Evolutionary conservation across 352 stramenopile species (phyloP), one percentile per base, ranked within the genome.

Genomic region (Globisporangium polare): DNA sequence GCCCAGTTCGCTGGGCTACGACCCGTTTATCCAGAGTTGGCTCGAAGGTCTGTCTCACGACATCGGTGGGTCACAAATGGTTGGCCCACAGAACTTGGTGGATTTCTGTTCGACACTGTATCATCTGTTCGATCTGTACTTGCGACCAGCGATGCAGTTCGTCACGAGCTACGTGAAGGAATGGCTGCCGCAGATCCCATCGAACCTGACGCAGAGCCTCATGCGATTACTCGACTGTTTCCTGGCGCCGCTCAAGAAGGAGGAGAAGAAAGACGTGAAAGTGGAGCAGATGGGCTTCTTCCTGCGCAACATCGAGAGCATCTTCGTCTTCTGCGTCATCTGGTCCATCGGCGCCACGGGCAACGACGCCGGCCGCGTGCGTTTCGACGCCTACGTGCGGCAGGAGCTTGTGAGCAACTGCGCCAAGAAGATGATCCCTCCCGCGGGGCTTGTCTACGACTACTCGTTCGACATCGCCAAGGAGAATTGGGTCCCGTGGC

Each of bases 181-280:
- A 58, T 97, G 89, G 71, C 68, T 98, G 41, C 89, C 92, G 10
- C 95, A 96, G 58, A 92, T 96, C 26, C 84, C 95, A 51, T 97
- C 95, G 20, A 97, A 95, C 37, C 75, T 98, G 10, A 82, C 90
- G 1, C 84, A 95, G 58, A 94, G 84, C 22, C 71, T 98, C 8
- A 81, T 98, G 71, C 95, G 96, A 12, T 68, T 98, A 5, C 68
- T 98, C 1, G 93, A 98, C 45, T 98, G 86, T 55, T 97, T 95
- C 60, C 88, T 98, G 13, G 80, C 78, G 20, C 80, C 84, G 0
- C 64, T 91, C n/a, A 87, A 91, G 65, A 69, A 71, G 7, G 91
- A 97, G 31, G 84, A 95, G 39, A 92, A 95, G 65, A 94, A 96
- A 45, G 80, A 95, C 15, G 68, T 79, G 0, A 87, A 90, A 57